Evolutionary conservation across 2,329 filamentous ascomycete species (phyloP), one percentile per base, ranked within the genome.

Genomic region (Microsporum ferrugineum): DNA sequence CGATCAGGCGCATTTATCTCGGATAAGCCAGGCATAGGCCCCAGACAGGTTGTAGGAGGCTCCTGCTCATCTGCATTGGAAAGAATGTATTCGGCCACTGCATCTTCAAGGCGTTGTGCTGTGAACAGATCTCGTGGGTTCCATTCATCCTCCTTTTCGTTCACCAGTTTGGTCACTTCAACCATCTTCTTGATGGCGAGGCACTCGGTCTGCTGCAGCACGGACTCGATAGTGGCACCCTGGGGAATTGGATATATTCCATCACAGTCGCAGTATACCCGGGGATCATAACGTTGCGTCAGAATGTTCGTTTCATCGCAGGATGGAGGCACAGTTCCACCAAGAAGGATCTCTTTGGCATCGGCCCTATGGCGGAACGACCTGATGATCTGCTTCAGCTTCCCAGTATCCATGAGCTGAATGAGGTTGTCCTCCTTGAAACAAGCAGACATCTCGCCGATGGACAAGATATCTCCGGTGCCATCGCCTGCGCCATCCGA

Each of bases 1-100:
- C 66, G 61, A 36, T 66, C 64, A 0, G 66, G 66, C 2, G 65
- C 66, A 31, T 49, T 49, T 55, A 67, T 65, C 1, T 27, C 17
- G n/a, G 63, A 58, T 7, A 64, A 59, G 2, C 41, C 29, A 38
- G 55, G 17, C 29, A 17, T 34, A 31, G 59, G 41, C 4, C 45
- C 45, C 38, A 29, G 7, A 14, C 65, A 63, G 8, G 56, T 62
- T 29, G 60, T 64, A 2, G 58, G 65, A 0, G 27, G 33, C 2
- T 51, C 38, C 14, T 65, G 31, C 10, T 62, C 59, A 6, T 64
- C 62, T 1, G 43, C 57, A 51, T 66, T 65, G 17, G 59, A 57
- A 3, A 60, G 33, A 14, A 61, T 61, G 12, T 64, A 41, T 59
- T 66, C 66, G 2, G 61, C 47, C 7, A 66, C 64, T 5, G 65